phyloP scores from a whole-genome alignment of 441 rosid species.

The Brassica balearica region DNA sequence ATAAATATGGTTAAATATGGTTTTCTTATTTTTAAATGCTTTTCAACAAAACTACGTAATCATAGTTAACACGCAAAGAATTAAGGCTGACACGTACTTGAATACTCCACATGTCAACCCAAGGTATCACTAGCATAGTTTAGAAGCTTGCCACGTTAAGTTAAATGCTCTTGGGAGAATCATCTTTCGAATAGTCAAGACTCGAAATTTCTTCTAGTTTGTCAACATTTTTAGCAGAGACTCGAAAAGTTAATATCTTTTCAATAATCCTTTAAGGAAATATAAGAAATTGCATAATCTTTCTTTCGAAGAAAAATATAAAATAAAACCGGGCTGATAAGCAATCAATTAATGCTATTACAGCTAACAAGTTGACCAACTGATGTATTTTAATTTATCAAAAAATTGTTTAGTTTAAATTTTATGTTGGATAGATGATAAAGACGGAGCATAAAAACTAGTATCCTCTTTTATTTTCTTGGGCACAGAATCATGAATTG shows the following conservation, averaged over 20 bases:
- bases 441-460: constrained; percentile 32
- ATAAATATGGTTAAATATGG: constrained; percentile 10
- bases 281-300: not conserved
- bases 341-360: constrained; percentile 32
- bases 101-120: constrained; percentile 16
- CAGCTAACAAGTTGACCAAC: constrained; percentile 43
- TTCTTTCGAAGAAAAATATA: not conserved
- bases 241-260: not conserved
- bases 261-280: not conserved
- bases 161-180: not conserved
- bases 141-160: constrained; percentile 30
- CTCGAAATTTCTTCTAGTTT: not conserved
- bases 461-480: constrained; percentile 28
- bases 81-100: constrained; percentile 36
- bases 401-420: constrained; percentile 15
- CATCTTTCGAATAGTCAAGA: constrained; percentile 29
- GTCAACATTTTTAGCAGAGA: constrained; percentile 2
- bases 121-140: not conserved
- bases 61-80: constrained; percentile 39
- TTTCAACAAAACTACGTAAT: constrained; percentile 42
- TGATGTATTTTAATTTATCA: constrained; percentile 12
- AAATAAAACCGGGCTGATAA: constrained; percentile 17
- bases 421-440: constrained; percentile 32
- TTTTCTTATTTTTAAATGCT: not conserved
- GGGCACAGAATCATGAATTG: constrained; percentile 37